Evolutionary conservation across 139 green algal species (phyloP).

Genomic region (Diplosphaera chodatii): DNA sequence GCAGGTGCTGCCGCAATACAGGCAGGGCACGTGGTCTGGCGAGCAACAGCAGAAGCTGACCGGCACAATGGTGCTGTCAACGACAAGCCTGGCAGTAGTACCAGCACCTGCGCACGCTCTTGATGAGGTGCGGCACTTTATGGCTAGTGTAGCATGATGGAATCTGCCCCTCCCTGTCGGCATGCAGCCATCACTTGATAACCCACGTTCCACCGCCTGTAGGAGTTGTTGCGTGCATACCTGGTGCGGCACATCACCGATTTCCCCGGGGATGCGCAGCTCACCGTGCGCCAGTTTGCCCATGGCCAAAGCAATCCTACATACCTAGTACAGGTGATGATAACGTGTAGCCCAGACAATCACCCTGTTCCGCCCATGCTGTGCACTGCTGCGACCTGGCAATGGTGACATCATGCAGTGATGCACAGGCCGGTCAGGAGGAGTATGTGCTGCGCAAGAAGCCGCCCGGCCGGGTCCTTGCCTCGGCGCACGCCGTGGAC

Average conservation of each 20-base stretch:
- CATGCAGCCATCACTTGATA: no score
- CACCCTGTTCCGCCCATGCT: no score
- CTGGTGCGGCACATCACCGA: neutral
- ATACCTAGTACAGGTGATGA: slow-evolving; percentile 78
- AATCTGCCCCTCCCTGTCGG: no score
- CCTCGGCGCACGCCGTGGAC: slow-evolving; percentile 91
- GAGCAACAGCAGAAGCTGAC: no score
- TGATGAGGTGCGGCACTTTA: neutral
- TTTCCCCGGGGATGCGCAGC: neutral
- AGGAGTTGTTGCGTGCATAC: neutral
- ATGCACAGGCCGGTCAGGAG: slow-evolving; percentile 20
- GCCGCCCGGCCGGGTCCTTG: slow-evolving; percentile 81
- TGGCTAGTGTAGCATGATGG: no score
- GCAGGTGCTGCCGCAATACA: no score
- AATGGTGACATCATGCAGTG: no score
- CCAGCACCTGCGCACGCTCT: neutral
- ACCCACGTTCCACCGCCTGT: no score
- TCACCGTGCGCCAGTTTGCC: slow-evolving; percentile 54
- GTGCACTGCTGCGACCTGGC: no score
- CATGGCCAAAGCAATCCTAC: slow-evolving; percentile 96
- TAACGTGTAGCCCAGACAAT: no score
- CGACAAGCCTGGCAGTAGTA: neutral
- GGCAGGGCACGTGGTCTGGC: no score
- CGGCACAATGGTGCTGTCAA: neutral
- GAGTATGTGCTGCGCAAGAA: slow-evolving; percentile 92